These are phyloP conservation scores for Acorus gramineus DNA, from an alignment of 106 monocot species.

Conservation along the genomic window DNA sequence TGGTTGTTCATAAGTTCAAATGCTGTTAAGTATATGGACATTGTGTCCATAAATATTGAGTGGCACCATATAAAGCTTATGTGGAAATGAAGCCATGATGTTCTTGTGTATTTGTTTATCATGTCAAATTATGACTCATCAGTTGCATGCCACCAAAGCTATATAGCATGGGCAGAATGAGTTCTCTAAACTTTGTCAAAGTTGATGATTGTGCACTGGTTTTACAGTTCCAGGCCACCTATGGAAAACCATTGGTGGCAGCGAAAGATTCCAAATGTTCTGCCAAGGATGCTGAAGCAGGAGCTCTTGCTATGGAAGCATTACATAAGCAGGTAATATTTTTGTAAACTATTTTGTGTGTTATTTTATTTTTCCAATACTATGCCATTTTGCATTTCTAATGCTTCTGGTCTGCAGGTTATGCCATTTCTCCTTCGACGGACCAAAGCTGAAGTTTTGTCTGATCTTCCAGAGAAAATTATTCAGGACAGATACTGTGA, in stretches of 20 bases:
- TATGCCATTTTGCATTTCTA: too few species aligned
- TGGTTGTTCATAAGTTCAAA: too few species aligned
- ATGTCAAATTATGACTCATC: too few species aligned
- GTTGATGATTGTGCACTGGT: background rate
- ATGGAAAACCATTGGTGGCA: constrained; percentile 85
- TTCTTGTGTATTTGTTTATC: too few species aligned
- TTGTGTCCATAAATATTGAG: too few species aligned
- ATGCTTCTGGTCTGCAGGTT: constrained; percentile 31
- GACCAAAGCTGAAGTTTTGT: constrained; percentile 92
- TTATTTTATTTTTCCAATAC: too few species aligned
- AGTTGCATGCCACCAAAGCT: too few species aligned
- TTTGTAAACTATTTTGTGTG: too few species aligned
- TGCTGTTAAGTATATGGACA: too few species aligned
- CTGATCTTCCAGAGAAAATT: constrained; percentile 98
- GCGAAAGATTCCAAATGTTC: constrained; percentile 95
- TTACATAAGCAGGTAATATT: constrained; percentile 84
- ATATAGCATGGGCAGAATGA: too few species aligned
- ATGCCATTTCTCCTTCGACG: constrained; percentile 97
- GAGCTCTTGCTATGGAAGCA: constrained; percentile 96
- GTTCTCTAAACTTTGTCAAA: background rate
- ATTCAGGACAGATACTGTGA: constrained; percentile 98
- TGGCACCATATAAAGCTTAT: too few species aligned
- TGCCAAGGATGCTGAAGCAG: constrained; percentile 98
- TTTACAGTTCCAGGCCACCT: constrained; percentile 84
- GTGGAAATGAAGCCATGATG: too few species aligned